Evolutionary conservation across 129 eudicot genomes (phyloP), one percentile per base, ranked within the genome.

Genomic region (Pulicaria dysenterica): DNA sequence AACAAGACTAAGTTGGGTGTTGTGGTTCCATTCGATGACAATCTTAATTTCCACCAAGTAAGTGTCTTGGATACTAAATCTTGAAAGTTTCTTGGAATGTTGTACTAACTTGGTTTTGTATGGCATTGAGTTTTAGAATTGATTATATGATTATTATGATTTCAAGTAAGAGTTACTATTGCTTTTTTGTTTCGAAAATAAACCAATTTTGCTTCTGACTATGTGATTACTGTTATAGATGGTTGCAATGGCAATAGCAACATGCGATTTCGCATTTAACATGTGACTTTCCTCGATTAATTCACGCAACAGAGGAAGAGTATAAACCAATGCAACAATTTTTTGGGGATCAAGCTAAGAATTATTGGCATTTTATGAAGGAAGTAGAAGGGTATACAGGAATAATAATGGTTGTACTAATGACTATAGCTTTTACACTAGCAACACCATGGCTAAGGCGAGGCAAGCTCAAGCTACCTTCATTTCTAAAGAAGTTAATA

Each of bases 31-130:
- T 88, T 91, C 14, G 91, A 87, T 31, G 95, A 90, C 70, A 90
- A 90, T 77, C 80, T 90, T 63, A 90, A 87, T 83, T 90, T 90
- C 64, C 96, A 90, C 86, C 79, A 90, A 77, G 91, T 90, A 38
- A 80, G 87, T 6, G 7, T 47, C 36, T 7, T 31, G 43, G 11
- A 15, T 55, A 13, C 4, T 45, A 24, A 51, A 15, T 4, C 4
- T 15, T 16, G 11, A 37, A 46, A 8, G 44, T 24, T 15, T 40
- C 6, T 54, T 31, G 2, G 5, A 4, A 24, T 44, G 31, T 46
- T 61, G 58, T 6, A 15, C 31, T 24, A 24, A 24, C 31, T 24
- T 24, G 31, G 31, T 24, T 24, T 24, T 24, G 31, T 24, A 0
- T 24, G 31, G 31, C 31, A 24, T 24, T 24, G 31, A 24, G 31